Evolutionary conservation across 129 eudicot genomes (phyloP).

Genomic region (carrot (Daucus carota)): DNA sequence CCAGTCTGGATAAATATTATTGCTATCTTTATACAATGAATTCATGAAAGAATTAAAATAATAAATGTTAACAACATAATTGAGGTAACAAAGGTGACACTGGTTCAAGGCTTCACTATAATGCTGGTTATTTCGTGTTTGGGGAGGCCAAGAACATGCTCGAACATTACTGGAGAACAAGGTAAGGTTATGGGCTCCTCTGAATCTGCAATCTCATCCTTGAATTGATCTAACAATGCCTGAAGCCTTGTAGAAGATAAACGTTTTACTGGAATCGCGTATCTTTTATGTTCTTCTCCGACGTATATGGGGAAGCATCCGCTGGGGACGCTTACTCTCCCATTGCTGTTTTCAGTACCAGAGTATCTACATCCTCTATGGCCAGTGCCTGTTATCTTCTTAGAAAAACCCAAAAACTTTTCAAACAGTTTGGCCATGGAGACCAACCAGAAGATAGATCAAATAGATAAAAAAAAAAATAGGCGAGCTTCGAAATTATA

Average conservation of each 20-base stretch:
- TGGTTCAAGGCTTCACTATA: neutral
- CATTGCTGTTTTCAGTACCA: neutral
- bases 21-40: neutral
- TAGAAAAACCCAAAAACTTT: neutral
- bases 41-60: neutral
- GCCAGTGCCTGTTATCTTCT: neutral
- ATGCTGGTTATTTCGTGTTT: neutral
- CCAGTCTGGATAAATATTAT: neutral
- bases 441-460: neutral
- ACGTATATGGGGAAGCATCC: constrained; percentile 12
- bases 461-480: no score
- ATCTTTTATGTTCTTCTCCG: constrained; percentile 7
- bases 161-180: constrained; percentile 8
- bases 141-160: neutral
- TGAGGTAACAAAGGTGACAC: neutral
- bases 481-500: no score
- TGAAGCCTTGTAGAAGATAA: constrained; percentile 12
- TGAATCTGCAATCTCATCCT: constrained; percentile 3
- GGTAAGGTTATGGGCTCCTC: constrained; percentile 9
- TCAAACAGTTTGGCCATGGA: neutral
- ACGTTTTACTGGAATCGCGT: constrained; percentile 4
- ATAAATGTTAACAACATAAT: neutral
- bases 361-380: neutral
- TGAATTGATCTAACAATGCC: neutral
- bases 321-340: neutral